Evolutionary conservation across 164 flowering plant genomes (phyloP).

Genomic region (Aristolochia contorta): DNA sequence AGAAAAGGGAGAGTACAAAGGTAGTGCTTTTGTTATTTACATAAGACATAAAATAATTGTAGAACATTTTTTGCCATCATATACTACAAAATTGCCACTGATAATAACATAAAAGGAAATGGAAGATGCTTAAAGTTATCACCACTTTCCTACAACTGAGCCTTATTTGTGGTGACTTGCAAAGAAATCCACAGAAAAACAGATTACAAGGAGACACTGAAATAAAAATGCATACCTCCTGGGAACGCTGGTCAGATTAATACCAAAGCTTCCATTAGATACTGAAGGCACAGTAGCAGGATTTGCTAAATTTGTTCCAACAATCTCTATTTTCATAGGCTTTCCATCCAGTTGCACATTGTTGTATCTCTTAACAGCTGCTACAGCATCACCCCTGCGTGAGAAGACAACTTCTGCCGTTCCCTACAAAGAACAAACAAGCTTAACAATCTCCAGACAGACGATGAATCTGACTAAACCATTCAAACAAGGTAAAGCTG

Average conservation of each 20-base stretch:
- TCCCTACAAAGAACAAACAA: constrained; percentile 42
- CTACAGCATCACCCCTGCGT: constrained; percentile 58
- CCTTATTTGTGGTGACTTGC: neutral
- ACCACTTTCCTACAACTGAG: neutral
- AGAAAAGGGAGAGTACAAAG: too few species aligned
- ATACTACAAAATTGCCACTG: too few species aligned
- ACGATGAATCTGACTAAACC: neutral
- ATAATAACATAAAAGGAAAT: neutral
- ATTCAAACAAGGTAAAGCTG: constrained; percentile 6
- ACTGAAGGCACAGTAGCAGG: constrained; percentile 34
- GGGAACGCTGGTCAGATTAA: constrained; percentile 33
- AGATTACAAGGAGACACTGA: neutral
- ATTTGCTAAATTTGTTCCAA: constrained; percentile 61
- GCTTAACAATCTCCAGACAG: constrained; percentile 8
- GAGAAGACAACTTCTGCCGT: constrained; percentile 83
- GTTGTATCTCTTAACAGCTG: constrained; percentile 89
- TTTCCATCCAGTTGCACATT: constrained; percentile 99
- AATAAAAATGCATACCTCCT: constrained; percentile 33
- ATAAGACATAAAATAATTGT: too few species aligned
- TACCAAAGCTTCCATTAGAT: constrained; percentile 34
- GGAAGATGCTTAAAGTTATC: neutral
- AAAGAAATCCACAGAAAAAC: neutral
- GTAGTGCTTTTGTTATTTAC: too few species aligned
- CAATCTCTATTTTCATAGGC: constrained; percentile 98
- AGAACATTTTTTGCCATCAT: too few species aligned